Base-by-base conservation (phyloP, 306 rosid genomes). In the Pterocarpus macrocarpus region DNA sequence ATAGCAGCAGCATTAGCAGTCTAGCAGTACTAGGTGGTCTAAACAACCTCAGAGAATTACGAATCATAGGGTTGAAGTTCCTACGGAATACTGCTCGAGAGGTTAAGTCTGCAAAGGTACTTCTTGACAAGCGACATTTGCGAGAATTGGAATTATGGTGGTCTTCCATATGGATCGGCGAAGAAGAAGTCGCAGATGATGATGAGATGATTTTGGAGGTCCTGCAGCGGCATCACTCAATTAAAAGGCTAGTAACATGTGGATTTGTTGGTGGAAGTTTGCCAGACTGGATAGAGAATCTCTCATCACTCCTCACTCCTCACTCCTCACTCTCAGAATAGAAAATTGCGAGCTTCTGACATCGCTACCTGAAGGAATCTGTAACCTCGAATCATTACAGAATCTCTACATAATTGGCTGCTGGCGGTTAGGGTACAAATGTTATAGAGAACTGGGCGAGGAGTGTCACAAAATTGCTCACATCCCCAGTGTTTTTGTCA, bases 131-230 rank as follows among this genome's bases (percentile, higher is more conserved):
- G 62, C 30, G 1, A 32, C 76, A 77, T 73, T 80, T 82, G 52
- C 73, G 35, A 22, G 38, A 32, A 2, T 45, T 85, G 71, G 49
- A 52, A 63, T 62, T 85, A 41, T 10, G 7, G 58, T 85, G 86
- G 86, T 0, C 2, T n/a, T n/a, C n/a, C n/a, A n/a, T n/a, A n/a
- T n/a, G n/a, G n/a, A n/a, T n/a, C n/a, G 22, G 15, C 8, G 12
- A 9, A 45, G 13, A 45, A 45, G 12, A 45, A 45, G 50, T 1
- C 1, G 50, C 4, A 4, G 41, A 9, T 45, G 15, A 73, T 49
- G 83, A 80, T 83, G 87, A 85, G 66, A 56, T 5, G 61, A 44
- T 83, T 30, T 14, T 72, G 30, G 44, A 79, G 32, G 81, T 66
- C 45, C 47, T 84, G 34, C 77, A 76, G 35, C 85, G 88, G 2